Evolutionary conservation across 75 land plant genomes (phyloP).

Genomic region (Pseudotsuga menziesii): DNA sequence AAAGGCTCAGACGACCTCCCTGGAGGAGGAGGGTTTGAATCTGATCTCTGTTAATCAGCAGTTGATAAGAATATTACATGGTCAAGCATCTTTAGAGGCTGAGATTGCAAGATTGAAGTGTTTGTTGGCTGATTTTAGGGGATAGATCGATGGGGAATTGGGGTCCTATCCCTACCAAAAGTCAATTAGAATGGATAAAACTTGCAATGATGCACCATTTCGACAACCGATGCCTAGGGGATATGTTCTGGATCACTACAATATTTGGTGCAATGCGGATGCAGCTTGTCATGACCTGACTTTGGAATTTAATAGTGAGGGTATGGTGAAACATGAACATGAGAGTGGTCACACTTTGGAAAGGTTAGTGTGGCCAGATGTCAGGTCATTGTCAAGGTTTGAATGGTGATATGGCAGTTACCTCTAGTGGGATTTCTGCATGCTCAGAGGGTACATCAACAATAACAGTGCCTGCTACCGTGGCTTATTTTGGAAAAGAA

Average conservation of each 20-base stretch:
- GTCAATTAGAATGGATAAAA: constrained; percentile 14
- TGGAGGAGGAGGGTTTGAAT: constrained; percentile 79
- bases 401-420: constrained; percentile 7
- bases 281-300: constrained; percentile 46
- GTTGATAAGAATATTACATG: constrained; percentile 68
- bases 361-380: not conserved
- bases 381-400: constrained; percentile 1
- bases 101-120: constrained; percentile 73
- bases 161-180: constrained; percentile 69
- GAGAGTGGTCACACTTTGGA: not conserved
- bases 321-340: constrained; percentile 12
- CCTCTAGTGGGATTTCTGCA: constrained; percentile 5
- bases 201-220: constrained; percentile 11
- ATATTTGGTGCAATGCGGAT: constrained; percentile 49
- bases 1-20: constrained; percentile 78
- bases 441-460: not conserved
- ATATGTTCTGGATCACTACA: constrained; percentile 54
- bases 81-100: constrained; percentile 72
- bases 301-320: constrained; percentile 16
- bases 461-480: not conserved
- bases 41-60: constrained; percentile 72
- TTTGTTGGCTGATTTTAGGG: constrained; percentile 79
- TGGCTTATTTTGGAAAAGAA: constrained; percentile 5
- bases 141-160: constrained; percentile 85
- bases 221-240: constrained; percentile 28